A percentile compares a stretch with the other conserved stretches of the same genome.
Conservation (phyloP, 1,284 basidiomycete genomes). For the Mycena sp. region DNA sequence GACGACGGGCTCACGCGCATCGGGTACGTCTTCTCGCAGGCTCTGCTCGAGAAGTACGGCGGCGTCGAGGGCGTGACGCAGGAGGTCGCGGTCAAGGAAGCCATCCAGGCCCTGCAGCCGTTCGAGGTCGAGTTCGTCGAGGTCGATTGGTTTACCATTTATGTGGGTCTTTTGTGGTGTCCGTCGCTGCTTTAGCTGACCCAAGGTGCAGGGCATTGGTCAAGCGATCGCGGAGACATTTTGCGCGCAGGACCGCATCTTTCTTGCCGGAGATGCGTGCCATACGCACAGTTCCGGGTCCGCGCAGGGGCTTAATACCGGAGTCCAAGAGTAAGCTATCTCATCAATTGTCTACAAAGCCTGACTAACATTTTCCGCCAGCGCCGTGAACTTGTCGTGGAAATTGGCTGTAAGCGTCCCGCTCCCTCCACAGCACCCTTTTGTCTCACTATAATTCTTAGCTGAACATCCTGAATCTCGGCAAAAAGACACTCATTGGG, state of each 20-base stretch:
- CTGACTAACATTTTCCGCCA: not conserved
- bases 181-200: not conserved
- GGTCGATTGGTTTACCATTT: conserved; percentile 39
- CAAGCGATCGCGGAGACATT: conserved; percentile 39
- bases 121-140: conserved; percentile 35
- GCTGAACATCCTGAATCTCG: conserved; percentile 26
- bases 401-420: conserved; percentile 34
- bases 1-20: conserved; percentile 38
- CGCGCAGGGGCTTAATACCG: conserved; percentile 40
- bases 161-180: conserved; percentile 23
- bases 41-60: conserved; percentile 38
- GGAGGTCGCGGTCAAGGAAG: conserved; percentile 37
- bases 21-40: conserved; percentile 38
- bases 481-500: conserved; percentile 30
- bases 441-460: not conserved
- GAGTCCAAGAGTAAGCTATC: conserved; percentile 36
- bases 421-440: not conserved
- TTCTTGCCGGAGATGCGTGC: conserved; percentile 40
- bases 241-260: conserved; percentile 30
- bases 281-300: conserved; percentile 40
- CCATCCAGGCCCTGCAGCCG: conserved; percentile 35
- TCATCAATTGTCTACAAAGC: not conserved
- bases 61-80: conserved; percentile 36
- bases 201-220: conserved; percentile 34
- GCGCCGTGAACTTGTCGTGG: conserved; percentile 38